Evolutionary conservation across 2,329 filamentous ascomycete genomes (phyloP).

Genomic region (Trichoderma atroviride): DNA sequence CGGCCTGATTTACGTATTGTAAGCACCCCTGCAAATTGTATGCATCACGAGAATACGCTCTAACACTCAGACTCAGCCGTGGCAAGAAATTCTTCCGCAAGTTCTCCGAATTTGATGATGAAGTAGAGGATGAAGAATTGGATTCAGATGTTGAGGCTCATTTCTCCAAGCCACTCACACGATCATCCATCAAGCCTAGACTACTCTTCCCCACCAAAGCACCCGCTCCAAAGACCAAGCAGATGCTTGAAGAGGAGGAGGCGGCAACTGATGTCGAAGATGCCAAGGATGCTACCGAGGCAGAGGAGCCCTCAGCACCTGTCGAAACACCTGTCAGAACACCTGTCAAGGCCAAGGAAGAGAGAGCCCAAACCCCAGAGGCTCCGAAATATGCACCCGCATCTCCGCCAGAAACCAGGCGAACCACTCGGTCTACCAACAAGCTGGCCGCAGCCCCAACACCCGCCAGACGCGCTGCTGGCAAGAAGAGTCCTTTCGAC

Average conservation of each 20-base stretch:
- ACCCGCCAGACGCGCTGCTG: conserved; percentile 43
- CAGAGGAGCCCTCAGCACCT: conserved; percentile 34
- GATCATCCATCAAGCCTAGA: conserved; percentile 71
- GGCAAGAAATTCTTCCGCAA: conserved; percentile 79
- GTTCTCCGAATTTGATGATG: conserved; percentile 51
- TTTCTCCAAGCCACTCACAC: conserved; percentile 56
- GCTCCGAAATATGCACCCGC: conserved; percentile 59
- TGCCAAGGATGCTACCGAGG: conserved; percentile 53
- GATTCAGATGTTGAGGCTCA: conserved; percentile 42
- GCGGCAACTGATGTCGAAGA: conserved; percentile 62
- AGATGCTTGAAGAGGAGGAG: conserved; percentile 60
- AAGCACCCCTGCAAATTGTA: conserved; percentile 46
- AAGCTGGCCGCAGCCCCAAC: conserved; percentile 50
- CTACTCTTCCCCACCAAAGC: conserved; percentile 65
- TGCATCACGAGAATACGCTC: conserved; percentile 9
- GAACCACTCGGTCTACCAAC: conserved; percentile 60
- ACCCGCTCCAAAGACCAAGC: conserved; percentile 41
- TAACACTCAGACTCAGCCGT: conserved; percentile 56
- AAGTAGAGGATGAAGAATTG: conserved; percentile 37
- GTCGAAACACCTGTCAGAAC: conserved; percentile 43
- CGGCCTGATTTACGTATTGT: conserved; percentile 78
- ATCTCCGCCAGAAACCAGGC: conserved; percentile 64
- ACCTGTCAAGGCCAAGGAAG: conserved; percentile 41
- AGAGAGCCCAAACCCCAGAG: conserved; percentile 51
- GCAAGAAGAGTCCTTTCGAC: conserved; percentile 63